phyloP scores from a whole-genome alignment of 306 rosid species.

The Carpinus fangiana region DNA sequence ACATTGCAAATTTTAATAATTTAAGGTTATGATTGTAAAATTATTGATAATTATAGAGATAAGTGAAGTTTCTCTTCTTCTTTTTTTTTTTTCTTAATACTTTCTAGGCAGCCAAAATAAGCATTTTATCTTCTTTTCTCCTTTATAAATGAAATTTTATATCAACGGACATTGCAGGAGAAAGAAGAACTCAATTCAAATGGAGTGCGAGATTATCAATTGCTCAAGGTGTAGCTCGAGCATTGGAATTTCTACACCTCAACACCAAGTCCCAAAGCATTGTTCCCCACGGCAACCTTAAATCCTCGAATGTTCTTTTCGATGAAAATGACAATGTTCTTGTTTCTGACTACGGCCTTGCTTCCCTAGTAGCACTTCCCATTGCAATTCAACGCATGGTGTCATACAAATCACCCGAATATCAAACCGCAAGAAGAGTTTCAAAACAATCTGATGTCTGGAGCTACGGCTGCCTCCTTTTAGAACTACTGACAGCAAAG shows the following conservation, averaged over 20 bases:
- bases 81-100: too few species aligned
- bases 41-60: too few species aligned
- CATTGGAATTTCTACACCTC: slow-evolving; percentile 68
- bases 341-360: slow-evolving; percentile 65
- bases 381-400: slow-evolving; percentile 65
- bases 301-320: slow-evolving; percentile 63
- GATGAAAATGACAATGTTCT: slow-evolving; percentile 49
- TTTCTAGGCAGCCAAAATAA: too few species aligned
- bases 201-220: slow-evolving; percentile 65
- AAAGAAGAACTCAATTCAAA: slow-evolving; percentile 55
- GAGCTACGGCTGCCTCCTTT: slow-evolving; percentile 76
- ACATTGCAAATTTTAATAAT: too few species aligned
- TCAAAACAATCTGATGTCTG: slow-evolving; percentile 68
- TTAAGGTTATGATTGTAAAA: too few species aligned
- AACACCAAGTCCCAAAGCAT: slow-evolving; percentile 34
- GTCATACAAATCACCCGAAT: slow-evolving; percentile 66
- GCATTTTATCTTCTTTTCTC: not conserved
- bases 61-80: too few species aligned
- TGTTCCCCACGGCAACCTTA: slow-evolving; percentile 79
- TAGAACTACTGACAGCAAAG: slow-evolving; percentile 77
- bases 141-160: not conserved
- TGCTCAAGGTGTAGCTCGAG: slow-evolving; percentile 68
- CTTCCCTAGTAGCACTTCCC: slow-evolving; percentile 65
- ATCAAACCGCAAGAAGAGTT: slow-evolving; percentile 42
- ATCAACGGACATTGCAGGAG: slow-evolving; percentile 31